phyloP scores from a whole-genome alignment of 352 stramenopile genomes.

The Globisporangium orthogonon region DNA sequence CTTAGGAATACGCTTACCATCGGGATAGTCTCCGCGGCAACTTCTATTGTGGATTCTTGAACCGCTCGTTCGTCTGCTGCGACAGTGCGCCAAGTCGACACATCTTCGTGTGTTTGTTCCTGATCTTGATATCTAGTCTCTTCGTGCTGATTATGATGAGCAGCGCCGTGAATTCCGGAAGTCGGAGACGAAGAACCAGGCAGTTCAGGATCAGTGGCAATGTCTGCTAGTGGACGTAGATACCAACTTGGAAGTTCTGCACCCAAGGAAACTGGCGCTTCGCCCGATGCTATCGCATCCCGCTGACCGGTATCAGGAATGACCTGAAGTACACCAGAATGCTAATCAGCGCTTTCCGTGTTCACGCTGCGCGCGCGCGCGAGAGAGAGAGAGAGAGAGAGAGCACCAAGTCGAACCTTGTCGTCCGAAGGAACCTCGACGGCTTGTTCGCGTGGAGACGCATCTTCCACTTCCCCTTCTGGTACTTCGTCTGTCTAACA shows the following conservation, averaged over 20 bases:
- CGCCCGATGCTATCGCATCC: too few species aligned
- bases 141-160: not conserved
- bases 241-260: constrained; percentile 6
- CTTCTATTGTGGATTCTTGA: not conserved
- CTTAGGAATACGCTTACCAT: not conserved
- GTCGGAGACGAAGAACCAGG: not conserved
- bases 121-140: not conserved
- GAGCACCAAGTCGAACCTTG: not conserved
- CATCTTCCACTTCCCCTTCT: not conserved
- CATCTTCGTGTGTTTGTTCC: not conserved
- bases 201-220: not conserved
- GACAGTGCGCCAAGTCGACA: not conserved
- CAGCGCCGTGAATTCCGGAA: not conserved
- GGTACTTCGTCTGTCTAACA: not conserved
- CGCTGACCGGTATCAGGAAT: not conserved
- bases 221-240: constrained; percentile 4
- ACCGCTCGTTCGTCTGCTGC: not conserved
- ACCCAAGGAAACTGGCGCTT: not conserved
- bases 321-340: not conserved
- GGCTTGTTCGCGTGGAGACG: not conserved
- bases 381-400: too few species aligned
- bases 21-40: not conserved
- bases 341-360: not conserved
- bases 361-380: too few species aligned
- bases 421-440: not conserved